Evolutionary conservation across 1,284 basidiomycete species (phyloP), one percentile per base, ranked within the genome.

Genomic region (Leccinum solheimii): DNA sequence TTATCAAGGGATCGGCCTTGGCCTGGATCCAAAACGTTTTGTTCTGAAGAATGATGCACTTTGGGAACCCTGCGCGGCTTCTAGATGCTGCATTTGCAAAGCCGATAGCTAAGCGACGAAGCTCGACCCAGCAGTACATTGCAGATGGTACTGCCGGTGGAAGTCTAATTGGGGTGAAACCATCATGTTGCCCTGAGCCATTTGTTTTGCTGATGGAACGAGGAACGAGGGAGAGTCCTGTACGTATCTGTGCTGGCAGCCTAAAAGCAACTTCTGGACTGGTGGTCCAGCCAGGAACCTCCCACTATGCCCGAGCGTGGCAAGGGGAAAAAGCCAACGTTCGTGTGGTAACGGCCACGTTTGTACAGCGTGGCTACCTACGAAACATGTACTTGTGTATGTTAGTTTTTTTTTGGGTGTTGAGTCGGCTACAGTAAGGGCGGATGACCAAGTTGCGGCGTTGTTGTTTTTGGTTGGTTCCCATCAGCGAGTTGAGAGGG

Each of bases 381-480:
- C 13, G 5, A 40, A 23, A 36, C n/a, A 30, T 26, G 53, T 62
- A 27, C 27, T 27, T 27, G 8, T 27, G 32, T 34, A 34, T 6
- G 34, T 14, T 36, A 36, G 34, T 14, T 45, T 21, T 45, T 45
- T 45, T 45, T 43, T 43, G 40, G 8, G 9, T 43, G 40, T 21
- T 40, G 16, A 34, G 34, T 34, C 34, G 34, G 34, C 34, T 34
- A 0, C 34, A 36, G 40, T 16, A 43, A 43, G 40, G 21, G 50
- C 50, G 69, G 71, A 70, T 69, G 69, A 73, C 68, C 7, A 45
- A 45, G 40, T 26, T 26, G 8, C 38, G n/a, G 40, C n/a, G 40
- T 43, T 19, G 43, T 45, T 45, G 43, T 45, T 45, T 43, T 43
- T 43, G 40, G 14, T 43, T 43, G 40, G 14, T 63, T 68, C 60